These are phyloP conservation scores for Sporothrix protearum DNA, from an alignment of 2,329 filamentous ascomycete genomes.

Conservation along the genomic window DNA sequence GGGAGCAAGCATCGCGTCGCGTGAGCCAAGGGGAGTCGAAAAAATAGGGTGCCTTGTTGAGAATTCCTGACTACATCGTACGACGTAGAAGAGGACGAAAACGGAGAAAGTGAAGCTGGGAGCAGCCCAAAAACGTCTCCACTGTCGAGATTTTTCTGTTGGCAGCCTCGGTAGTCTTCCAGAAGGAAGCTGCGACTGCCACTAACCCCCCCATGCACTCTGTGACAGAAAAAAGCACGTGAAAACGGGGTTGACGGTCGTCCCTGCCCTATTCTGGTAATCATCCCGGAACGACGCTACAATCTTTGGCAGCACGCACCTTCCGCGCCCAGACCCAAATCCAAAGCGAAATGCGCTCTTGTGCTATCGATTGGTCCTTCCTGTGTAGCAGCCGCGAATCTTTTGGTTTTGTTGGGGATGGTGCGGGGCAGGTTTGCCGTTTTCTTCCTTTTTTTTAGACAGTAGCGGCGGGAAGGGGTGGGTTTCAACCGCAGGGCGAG, in stretches of 20 bases:
- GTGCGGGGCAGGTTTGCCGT: conserved; percentile 21
- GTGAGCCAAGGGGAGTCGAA: not conserved
- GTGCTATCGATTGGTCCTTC: conserved; percentile 2
- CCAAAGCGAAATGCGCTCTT: not conserved
- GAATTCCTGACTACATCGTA: not conserved
- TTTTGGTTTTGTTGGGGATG: conserved; percentile 22
- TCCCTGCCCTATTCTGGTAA: conserved; percentile 5
- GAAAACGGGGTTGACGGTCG: conserved; percentile 16
- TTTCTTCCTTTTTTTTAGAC: not conserved
- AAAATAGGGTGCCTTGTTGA: not conserved
- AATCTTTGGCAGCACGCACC: not conserved
- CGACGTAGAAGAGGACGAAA: not conserved
- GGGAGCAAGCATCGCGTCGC: not conserved
- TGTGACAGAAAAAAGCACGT: conserved; percentile 7
- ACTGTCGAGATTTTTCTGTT: conserved; percentile 19
- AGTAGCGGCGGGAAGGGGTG: not conserved
- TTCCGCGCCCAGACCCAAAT: conserved; percentile 12
- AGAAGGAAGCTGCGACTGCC: not conserved
- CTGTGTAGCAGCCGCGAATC: conserved; percentile 10
- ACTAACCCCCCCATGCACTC: not conserved
- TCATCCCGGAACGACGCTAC: not conserved
- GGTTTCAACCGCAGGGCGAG: not conserved
- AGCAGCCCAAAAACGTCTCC: not conserved
- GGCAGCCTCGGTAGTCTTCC: conserved; percentile 18
- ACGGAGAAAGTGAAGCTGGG: conserved; percentile 14